Evolutionary conservation across 2,329 filamentous ascomycete genomes (phyloP).

Genomic region (Lachnellula cervina): DNA sequence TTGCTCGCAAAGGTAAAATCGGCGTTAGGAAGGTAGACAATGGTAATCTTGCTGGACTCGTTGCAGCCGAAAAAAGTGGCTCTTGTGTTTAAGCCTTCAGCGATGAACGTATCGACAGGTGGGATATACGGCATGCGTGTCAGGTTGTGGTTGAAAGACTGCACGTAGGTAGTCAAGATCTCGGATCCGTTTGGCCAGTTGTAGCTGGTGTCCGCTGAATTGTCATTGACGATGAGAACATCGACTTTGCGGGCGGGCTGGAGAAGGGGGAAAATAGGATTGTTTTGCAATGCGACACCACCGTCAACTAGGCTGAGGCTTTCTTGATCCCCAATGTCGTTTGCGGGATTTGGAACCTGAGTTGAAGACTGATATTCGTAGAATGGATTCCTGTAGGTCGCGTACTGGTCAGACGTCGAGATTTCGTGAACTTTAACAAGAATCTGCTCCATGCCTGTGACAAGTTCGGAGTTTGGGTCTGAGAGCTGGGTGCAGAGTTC

Average conservation of each 20-base stretch:
- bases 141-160: slow-evolving; percentile 15
- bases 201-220: slow-evolving; percentile 51
- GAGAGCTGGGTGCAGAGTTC: slow-evolving; percentile 13
- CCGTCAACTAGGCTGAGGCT: slow-evolving; percentile 41
- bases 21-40: slow-evolving; percentile 38
- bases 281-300: slow-evolving; percentile 41
- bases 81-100: slow-evolving; percentile 22
- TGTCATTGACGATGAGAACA: slow-evolving; percentile 62
- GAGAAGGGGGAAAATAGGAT: slow-evolving; percentile 44
- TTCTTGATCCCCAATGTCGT: slow-evolving; percentile 34
- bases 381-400: slow-evolving; percentile 59
- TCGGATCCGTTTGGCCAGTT: slow-evolving; percentile 42
- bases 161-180: slow-evolving; percentile 30
- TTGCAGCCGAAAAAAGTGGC: slow-evolving; percentile 42
- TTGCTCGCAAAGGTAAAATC: slow-evolving; percentile 35
- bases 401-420: slow-evolving; percentile 30
- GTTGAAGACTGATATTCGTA: slow-evolving; percentile 39
- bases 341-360: slow-evolving; percentile 33
- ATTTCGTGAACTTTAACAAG: slow-evolving; percentile 28
- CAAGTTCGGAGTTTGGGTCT: slow-evolving; percentile 11
- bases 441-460: slow-evolving; percentile 27
- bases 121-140: slow-evolving; percentile 44
- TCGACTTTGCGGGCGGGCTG: slow-evolving; percentile 49
- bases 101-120: slow-evolving; percentile 30
- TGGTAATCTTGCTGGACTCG: slow-evolving; percentile 23